phyloP scores from a whole-genome alignment of 768 basidiomycete species.

The Lactarius hengduanensis region DNA sequence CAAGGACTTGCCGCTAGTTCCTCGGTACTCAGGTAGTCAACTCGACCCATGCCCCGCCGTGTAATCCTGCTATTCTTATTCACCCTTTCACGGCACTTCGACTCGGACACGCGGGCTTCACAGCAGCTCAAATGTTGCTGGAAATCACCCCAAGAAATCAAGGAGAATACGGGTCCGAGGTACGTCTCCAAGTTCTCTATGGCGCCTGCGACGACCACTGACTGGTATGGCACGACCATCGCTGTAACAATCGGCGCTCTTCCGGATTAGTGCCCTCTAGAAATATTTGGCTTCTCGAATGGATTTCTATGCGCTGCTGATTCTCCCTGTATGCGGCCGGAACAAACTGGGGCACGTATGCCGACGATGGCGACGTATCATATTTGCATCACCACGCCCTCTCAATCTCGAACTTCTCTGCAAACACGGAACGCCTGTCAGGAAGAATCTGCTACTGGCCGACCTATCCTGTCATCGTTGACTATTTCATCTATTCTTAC shows the following conservation, averaged over 20 bases:
- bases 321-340: neutral
- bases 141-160: neutral
- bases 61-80: neutral
- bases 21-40: too few species aligned
- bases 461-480: neutral
- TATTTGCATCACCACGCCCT: neutral
- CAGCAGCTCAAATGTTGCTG: neutral
- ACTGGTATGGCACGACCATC: neutral
- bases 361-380: slow-evolving; percentile 1
- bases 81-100: neutral
- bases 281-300: neutral
- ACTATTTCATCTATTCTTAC: neutral
- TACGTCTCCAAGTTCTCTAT: neutral
- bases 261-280: neutral
- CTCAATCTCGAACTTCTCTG: slow-evolving; percentile 1
- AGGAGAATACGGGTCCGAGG: neutral
- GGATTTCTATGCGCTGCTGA: neutral
- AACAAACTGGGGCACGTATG: slow-evolving; percentile 1
- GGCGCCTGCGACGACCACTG: neutral
- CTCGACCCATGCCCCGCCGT: neutral
- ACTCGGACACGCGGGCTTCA: neutral
- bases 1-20: too few species aligned
- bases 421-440: neutral
- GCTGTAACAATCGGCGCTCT: neutral
- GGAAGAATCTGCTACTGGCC: neutral